A percentile compares a stretch with the other conserved stretches of the same genome.
Conservation (phyloP, 31 red algal species). For the Pterothamnion heteromorphum region DNA sequence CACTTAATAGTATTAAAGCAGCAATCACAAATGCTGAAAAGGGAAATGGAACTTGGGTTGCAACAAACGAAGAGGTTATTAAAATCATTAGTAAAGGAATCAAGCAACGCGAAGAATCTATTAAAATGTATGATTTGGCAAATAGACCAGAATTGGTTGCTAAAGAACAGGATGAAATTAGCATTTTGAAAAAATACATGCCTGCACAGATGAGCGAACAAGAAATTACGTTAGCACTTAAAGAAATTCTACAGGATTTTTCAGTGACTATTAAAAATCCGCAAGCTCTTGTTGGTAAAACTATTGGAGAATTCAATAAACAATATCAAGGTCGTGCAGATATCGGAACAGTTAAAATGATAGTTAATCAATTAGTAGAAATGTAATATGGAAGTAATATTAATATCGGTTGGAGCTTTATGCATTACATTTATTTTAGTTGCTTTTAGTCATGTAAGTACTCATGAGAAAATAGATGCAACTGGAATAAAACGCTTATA, state of each 20-base stretch:
- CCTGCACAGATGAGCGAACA: neutral
- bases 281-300: no score
- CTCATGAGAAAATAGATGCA: no score
- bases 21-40: neutral
- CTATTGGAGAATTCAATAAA: no score
- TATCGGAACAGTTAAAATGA: no score
- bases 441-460: no score
- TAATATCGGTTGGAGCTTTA: no score
- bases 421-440: no score
- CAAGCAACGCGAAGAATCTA: neutral
- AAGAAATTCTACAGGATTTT: neutral
- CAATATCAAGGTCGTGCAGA: no score
- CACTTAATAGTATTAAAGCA: no score
- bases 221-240: neutral
- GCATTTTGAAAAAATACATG: neutral
- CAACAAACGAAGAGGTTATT: neutral
- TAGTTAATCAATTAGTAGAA: no score
- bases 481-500: no score
- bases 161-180: neutral
- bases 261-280: neutral
- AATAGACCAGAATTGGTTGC: neutral
- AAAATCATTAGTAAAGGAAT: neutral
- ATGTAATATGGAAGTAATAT: no score
- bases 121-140: neutral
- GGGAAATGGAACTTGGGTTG: neutral